phyloP scores from a whole-genome alignment of 2,329 filamentous ascomycete species.

The Cladorrhinum sp. region DNA sequence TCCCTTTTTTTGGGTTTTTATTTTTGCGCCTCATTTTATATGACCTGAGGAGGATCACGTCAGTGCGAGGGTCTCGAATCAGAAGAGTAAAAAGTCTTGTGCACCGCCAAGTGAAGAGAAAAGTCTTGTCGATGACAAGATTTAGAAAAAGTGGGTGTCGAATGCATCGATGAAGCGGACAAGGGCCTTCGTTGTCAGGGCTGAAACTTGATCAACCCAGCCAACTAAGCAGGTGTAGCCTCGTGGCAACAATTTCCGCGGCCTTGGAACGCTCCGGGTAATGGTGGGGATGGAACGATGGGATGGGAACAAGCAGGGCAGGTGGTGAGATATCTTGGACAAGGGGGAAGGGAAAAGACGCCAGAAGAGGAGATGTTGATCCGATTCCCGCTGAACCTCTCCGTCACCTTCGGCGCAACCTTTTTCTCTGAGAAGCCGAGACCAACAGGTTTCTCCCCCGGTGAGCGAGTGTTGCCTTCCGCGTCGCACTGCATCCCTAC shows the following conservation, averaged over 20 bases:
- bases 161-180: neutral
- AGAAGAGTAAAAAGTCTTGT: neutral
- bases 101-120: neutral
- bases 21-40: neutral
- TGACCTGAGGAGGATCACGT: neutral
- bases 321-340: neutral
- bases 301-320: conserved; percentile 6
- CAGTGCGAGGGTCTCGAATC: neutral
- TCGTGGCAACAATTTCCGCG: conserved; percentile 21
- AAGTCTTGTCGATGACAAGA: neutral
- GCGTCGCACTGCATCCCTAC: neutral
- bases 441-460: neutral
- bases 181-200: conserved; percentile 11
- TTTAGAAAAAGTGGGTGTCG: neutral
- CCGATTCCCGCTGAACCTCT: neutral
- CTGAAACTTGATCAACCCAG: conserved; percentile 9
- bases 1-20: neutral
- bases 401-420: too few species aligned
- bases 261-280: conserved; percentile 13
- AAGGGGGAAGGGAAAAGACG: neutral
- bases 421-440: too few species aligned
- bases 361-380: conserved; percentile 2
- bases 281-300: conserved; percentile 15
- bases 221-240: conserved; percentile 13
- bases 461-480: neutral